phyloP scores from a whole-genome alignment of 805 yeast species.

The Danielia oregonensis region DNA sequence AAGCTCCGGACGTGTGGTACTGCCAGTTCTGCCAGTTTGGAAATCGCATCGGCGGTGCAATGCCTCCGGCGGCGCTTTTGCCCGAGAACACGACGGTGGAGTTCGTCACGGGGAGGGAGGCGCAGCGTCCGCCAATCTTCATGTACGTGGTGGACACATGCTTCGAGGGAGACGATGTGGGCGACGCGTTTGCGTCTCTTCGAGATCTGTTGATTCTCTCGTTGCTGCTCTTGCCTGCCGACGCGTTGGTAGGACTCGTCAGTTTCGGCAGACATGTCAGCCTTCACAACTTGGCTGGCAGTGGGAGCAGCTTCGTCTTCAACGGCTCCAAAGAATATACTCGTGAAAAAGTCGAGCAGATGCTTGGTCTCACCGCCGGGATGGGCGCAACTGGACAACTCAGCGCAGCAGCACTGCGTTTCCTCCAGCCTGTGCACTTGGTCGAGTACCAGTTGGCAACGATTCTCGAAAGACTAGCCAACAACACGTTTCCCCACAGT shows the following conservation, averaged over 20 bases:
- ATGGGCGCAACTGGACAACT: constrained; percentile 19
- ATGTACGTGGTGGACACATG: constrained; percentile 58
- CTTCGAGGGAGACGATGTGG: constrained; percentile 47
- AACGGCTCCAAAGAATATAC: constrained; percentile 55
- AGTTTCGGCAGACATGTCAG: constrained; percentile 59
- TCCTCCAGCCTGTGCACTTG: constrained; percentile 44
- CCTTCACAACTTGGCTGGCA: constrained; percentile 46
- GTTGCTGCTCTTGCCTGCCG: constrained; percentile 48
- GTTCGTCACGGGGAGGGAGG: constrained; percentile 38
- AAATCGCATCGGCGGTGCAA: constrained; percentile 34
- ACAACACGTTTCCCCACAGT: constrained; percentile 47
- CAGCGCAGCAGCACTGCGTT: constrained; percentile 21
- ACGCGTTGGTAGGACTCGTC: constrained; percentile 54
- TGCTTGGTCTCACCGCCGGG: constrained; percentile 41
- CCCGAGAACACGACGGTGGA: constrained; percentile 44
- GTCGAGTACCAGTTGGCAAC: constrained; percentile 50
- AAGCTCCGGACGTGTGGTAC: constrained; percentile 38
- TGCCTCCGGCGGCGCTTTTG: constrained; percentile 27
- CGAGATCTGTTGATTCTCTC: constrained; percentile 47
- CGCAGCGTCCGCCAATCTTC: constrained; percentile 45
- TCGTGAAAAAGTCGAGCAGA: constrained; percentile 42
- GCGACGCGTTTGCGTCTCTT: constrained; percentile 37
- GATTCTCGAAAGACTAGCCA: constrained; percentile 45
- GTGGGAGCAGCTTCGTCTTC: constrained; percentile 33
- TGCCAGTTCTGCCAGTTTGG: constrained; percentile 54